Base-by-base conservation (phyloP, 2,329 filamentous ascomycete species). In the Ascochyta lentis region DNA sequence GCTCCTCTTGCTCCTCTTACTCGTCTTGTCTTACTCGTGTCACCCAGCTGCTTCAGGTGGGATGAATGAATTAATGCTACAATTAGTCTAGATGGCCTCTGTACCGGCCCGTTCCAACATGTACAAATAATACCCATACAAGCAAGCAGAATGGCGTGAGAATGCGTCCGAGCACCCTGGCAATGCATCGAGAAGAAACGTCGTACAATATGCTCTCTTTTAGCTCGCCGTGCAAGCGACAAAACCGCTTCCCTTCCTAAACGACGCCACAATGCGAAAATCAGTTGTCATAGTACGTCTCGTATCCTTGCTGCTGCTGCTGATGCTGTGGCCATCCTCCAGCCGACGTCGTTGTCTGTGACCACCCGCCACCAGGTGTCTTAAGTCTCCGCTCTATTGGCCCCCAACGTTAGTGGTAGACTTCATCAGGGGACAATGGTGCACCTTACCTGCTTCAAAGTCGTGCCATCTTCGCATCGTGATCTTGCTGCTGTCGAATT, bases 401-500 rank as follows among this genome's bases (percentile, higher is more conserved):
- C 49, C 47, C 55, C 54, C 45, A 49, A 58, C 37, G 67, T 75
- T 60, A 76, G 72, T 59, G 35, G 65, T 53, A 45, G 42, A 53
- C 44, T 59, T 63, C 56, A 61, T 58, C 50, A 56, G 49, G 49
- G 49, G 39, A 38, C 22, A 49, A 43, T 43, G 41, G 51, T 62
- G 60, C 38, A 38, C 50, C 76, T 75, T 80, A 83, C 86, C 88
- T 76, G 84, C 86, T 81, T 99, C 95, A 73, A 98, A 99, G 78
- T 99, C 95, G 61, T 72, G 69, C 95, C 95, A 99, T 67, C 95
- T 83, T 83, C 96, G 97, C 95, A 99, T 99, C 34, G 94, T 97
- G 74, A 99, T 99, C 85, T 97, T 96, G 77, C 89, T 96, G 76
- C 90, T 96, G 77, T 99, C 96, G 70, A 99, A 99, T 77, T 98